Conservation (phyloP, 257 asterid genomes). For the Cinchona pubescens region DNA sequence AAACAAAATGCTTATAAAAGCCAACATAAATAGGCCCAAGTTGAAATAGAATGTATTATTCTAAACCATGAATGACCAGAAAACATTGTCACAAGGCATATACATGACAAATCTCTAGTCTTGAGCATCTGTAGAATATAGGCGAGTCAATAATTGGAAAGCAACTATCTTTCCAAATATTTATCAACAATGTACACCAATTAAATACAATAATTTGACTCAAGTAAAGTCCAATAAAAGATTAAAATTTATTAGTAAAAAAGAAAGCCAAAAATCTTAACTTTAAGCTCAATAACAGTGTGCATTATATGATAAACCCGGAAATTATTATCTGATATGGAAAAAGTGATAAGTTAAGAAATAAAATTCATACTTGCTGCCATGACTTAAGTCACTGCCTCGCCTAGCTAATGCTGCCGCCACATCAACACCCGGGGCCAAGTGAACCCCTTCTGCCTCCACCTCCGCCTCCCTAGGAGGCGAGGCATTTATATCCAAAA, state of each 20-base stretch:
- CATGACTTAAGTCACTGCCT: constrained; percentile 22
- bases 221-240: background rate
- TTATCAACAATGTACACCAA: background rate
- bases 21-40: background rate
- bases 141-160: too few species aligned
- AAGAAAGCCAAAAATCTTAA: background rate
- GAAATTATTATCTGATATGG: constrained; percentile 1
- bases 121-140: background rate
- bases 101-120: background rate
- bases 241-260: background rate
- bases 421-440: constrained; percentile 28
- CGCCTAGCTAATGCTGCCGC: constrained; percentile 23
- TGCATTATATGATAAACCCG: constrained; percentile 8
- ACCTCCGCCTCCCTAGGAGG: constrained; percentile 68
- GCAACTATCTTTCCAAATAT: background rate
- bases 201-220: background rate
- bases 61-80: background rate
- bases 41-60: too few species aligned
- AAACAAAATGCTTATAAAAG: background rate
- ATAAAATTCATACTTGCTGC: constrained; percentile 51
- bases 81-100: background rate
- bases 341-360: constrained; percentile 12
- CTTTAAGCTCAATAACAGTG: constrained; percentile 5
- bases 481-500: constrained; percentile 58
- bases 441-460: constrained; percentile 21